A percentile compares a stretch with the other conserved stretches of the same genome.
phyloP scores from a whole-genome alignment of 768 basidiomycete species.

The Hygrophoropsis aurantiaca region DNA sequence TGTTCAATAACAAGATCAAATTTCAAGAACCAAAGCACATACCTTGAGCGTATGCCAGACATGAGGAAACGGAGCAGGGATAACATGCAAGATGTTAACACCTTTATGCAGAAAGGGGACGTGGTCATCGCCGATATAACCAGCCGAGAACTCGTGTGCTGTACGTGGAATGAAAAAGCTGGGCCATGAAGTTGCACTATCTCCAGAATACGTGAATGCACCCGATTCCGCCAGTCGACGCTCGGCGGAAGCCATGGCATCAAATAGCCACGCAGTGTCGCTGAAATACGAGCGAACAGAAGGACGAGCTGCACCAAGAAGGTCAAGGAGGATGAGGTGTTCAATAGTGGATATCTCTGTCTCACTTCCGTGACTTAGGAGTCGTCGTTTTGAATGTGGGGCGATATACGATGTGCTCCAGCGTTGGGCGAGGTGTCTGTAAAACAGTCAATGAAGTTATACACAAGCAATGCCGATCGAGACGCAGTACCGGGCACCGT shows the following conservation, averaged over 20 bases:
- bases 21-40: conserved; percentile 20
- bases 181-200: conserved; percentile 38
- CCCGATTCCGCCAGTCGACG: conserved; percentile 63
- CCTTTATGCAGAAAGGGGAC: conserved; percentile 83
- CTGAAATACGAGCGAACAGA: conserved; percentile 77
- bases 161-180: conserved; percentile 69
- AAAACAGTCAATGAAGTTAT: conserved; percentile 3
- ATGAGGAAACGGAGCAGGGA: conserved; percentile 81
- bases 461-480: not conserved
- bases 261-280: conserved; percentile 93
- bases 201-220: conserved; percentile 51
- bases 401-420: conserved; percentile 74
- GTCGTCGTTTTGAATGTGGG: conserved; percentile 59
- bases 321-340: conserved; percentile 89
- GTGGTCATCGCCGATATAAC: conserved; percentile 90
- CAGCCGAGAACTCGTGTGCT: conserved; percentile 37
- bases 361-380: conserved; percentile 47
- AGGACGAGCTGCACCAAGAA: conserved; percentile 80
- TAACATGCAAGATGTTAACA: conserved; percentile 87
- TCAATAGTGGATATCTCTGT: conserved; percentile 81
- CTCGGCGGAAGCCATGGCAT: conserved; percentile 74
- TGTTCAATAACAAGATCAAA: conserved; percentile 1
- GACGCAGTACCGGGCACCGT: conserved; percentile 78
- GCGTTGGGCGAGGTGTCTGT: conserved; percentile 82
- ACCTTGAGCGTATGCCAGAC: conserved; percentile 88